Percentiles rank a stretch among this genome's conserved stretches.
phyloP scores from a whole-genome alignment of 2,329 filamentous ascomycete species.

The Neonectria faginata region DNA sequence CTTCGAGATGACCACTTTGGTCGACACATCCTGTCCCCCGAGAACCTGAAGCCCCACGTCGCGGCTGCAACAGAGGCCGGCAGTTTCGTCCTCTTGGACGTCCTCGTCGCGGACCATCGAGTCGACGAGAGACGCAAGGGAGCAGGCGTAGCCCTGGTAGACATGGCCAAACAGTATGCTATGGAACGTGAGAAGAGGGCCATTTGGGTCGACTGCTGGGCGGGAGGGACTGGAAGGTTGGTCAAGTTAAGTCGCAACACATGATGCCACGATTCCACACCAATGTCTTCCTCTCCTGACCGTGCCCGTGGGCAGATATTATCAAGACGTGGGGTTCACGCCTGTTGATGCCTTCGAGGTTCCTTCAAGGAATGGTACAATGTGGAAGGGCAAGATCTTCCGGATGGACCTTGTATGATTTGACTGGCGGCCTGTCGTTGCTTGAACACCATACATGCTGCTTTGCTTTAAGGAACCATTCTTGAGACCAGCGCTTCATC shows the following conservation, averaged over 20 bases:
- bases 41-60: slow-evolving; percentile 28
- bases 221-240: slow-evolving; percentile 40
- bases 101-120: slow-evolving; percentile 32
- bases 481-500: not conserved
- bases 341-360: slow-evolving; percentile 29
- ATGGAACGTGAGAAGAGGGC: slow-evolving; percentile 28
- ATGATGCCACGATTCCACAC: not conserved
- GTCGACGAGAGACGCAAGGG: slow-evolving; percentile 31
- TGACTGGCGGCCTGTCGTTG: not conserved
- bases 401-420: slow-evolving; percentile 32
- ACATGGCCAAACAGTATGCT: slow-evolving; percentile 36
- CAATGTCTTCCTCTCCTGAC: slow-evolving; percentile 23
- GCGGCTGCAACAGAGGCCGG: slow-evolving; percentile 28
- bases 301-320: slow-evolving; percentile 36
- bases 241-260: slow-evolving; percentile 31
- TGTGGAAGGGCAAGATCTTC: slow-evolving; percentile 37
- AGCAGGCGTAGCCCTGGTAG: slow-evolving; percentile 30
- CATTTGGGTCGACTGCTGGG: slow-evolving; percentile 47
- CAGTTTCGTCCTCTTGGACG: slow-evolving; percentile 33
- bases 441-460: slow-evolving; percentile 4
- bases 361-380: slow-evolving; percentile 1
- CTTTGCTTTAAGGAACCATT: not conserved
- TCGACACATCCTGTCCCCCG: slow-evolving; percentile 27
- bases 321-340: slow-evolving; percentile 34
- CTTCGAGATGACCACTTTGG: slow-evolving; percentile 28